These are phyloP conservation scores for Tephrocybe sp. DNA, from an alignment of 768 basidiomycete genomes.

Conservation along the genomic window DNA sequence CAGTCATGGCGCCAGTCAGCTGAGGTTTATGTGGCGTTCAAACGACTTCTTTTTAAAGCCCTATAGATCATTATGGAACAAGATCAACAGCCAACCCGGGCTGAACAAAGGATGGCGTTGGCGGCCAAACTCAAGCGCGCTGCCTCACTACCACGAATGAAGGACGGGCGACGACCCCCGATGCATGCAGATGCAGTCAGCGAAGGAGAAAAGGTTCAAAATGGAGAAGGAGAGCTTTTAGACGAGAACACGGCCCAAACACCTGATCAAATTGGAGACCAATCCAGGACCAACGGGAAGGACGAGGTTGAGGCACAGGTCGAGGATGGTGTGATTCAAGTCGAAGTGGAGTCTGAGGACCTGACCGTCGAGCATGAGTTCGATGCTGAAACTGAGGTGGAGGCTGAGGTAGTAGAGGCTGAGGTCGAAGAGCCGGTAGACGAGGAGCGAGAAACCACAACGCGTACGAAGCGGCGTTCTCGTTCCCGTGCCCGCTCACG, in stretches of 20 bases:
- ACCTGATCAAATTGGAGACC: slow-evolving; percentile 3
- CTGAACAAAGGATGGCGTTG: slow-evolving; percentile 82
- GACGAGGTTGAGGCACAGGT: slow-evolving; percentile 10
- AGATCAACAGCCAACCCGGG: slow-evolving; percentile 48
- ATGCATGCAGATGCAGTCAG: slow-evolving; percentile 85
- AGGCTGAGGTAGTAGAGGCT: slow-evolving; percentile 39
- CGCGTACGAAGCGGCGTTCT: slow-evolving; percentile 63
- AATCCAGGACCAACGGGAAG: slow-evolving; percentile 1
- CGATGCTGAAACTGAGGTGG: slow-evolving; percentile 34
- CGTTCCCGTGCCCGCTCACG: slow-evolving; percentile 81
- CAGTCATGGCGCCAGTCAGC: slow-evolving; percentile 4
- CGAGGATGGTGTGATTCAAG: slow-evolving; percentile 18
- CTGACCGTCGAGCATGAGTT: slow-evolving; percentile 24
- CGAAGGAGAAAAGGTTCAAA: slow-evolving; percentile 67
- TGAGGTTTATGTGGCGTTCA: slow-evolving; percentile 15
- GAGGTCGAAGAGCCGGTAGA: slow-evolving; percentile 38
- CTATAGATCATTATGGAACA: slow-evolving; percentile 37
- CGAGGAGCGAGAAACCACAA: slow-evolving; percentile 44
- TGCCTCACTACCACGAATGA: slow-evolving; percentile 88
- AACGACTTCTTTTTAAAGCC: background rate
- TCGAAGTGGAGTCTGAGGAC: slow-evolving; percentile 24
- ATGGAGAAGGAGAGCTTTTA: slow-evolving; percentile 36
- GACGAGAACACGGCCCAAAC: slow-evolving; percentile 27
- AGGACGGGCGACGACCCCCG: slow-evolving; percentile 84
- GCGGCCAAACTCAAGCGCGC: slow-evolving; percentile 92